Conservation (phyloP, 2,329 filamentous ascomycete species). For the Leptographium flavum region DNA sequence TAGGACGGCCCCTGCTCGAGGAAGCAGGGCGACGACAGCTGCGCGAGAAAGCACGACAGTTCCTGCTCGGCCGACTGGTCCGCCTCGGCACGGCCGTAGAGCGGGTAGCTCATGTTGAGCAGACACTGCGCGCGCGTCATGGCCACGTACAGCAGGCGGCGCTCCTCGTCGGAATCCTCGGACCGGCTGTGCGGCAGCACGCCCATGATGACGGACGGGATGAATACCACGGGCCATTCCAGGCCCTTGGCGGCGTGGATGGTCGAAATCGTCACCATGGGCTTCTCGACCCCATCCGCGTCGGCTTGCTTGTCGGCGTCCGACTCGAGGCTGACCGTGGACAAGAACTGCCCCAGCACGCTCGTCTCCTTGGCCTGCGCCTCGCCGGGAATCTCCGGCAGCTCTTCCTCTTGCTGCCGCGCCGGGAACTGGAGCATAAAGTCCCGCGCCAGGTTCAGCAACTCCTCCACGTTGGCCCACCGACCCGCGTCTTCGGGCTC, state of each 20-base stretch:
- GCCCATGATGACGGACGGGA: slow-evolving; percentile 78
- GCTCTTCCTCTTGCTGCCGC: slow-evolving; percentile 30
- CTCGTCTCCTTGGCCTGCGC: slow-evolving; percentile 52
- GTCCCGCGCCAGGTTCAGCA: slow-evolving; percentile 67
- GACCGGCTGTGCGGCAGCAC: slow-evolving; percentile 80
- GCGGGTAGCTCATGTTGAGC: slow-evolving; percentile 71
- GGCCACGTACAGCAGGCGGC: slow-evolving; percentile 80
- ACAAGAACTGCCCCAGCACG: slow-evolving; percentile 63
- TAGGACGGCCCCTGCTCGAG: slow-evolving; percentile 56
- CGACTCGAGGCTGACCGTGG: slow-evolving; percentile 76
- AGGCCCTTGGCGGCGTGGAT: slow-evolving; percentile 93
- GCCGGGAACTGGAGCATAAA: slow-evolving; percentile 33
- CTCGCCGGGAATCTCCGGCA: slow-evolving; percentile 57
- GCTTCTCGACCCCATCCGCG: slow-evolving; percentile 36
- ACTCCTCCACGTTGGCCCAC: slow-evolving; percentile 82
- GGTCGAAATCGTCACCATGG: slow-evolving; percentile 78
- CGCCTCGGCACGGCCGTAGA: slow-evolving; percentile 32
- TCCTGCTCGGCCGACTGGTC: slow-evolving; percentile 30
- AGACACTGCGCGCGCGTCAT: slow-evolving; percentile 88
- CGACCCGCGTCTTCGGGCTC: slow-evolving; percentile 61
- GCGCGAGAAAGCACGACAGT: slow-evolving; percentile 58
- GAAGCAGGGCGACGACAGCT: slow-evolving; percentile 26
- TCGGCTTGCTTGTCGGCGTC: slow-evolving; percentile 55
- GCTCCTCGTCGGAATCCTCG: slow-evolving; percentile 77
- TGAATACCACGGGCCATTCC: slow-evolving; percentile 92